These are phyloP conservation scores for Nigrograna mackinnonii DNA, from an alignment of 2,329 filamentous ascomycete genomes.

Conservation along the genomic window DNA sequence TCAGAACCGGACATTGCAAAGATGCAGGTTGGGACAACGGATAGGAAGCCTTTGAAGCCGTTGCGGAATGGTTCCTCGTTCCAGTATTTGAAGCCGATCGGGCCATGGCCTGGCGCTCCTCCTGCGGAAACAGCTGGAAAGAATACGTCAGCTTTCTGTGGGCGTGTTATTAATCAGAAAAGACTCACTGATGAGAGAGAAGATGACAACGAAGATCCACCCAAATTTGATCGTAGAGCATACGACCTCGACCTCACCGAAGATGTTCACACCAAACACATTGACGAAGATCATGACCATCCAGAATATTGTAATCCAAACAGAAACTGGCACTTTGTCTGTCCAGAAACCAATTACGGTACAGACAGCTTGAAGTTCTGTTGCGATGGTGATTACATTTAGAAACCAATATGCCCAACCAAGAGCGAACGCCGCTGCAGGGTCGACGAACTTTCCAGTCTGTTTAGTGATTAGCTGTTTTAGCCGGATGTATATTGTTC, in stretches of 20 bases:
- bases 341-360: constrained; percentile 53
- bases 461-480: neutral
- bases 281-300: constrained; percentile 45
- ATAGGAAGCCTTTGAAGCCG: constrained; percentile 49
- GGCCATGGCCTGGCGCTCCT: constrained; percentile 41
- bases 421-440: constrained; percentile 48
- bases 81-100: constrained; percentile 53
- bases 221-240: constrained; percentile 51
- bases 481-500: constrained; percentile 7
- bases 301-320: constrained; percentile 51
- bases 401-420: constrained; percentile 55
- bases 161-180: neutral
- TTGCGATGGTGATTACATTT: constrained; percentile 50
- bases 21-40: constrained; percentile 42
- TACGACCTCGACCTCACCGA: constrained; percentile 52
- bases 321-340: constrained; percentile 45
- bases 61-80: constrained; percentile 46
- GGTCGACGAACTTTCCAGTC: constrained; percentile 47
- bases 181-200: constrained; percentile 43
- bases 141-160: neutral
- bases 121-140: constrained; percentile 47
- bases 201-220: constrained; percentile 54
- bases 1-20: constrained; percentile 49
- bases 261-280: constrained; percentile 47
- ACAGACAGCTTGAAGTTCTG: constrained; percentile 37